Conservation (phyloP, 2,329 filamentous ascomycete species). For the Ophiostoma sp. region DNA sequence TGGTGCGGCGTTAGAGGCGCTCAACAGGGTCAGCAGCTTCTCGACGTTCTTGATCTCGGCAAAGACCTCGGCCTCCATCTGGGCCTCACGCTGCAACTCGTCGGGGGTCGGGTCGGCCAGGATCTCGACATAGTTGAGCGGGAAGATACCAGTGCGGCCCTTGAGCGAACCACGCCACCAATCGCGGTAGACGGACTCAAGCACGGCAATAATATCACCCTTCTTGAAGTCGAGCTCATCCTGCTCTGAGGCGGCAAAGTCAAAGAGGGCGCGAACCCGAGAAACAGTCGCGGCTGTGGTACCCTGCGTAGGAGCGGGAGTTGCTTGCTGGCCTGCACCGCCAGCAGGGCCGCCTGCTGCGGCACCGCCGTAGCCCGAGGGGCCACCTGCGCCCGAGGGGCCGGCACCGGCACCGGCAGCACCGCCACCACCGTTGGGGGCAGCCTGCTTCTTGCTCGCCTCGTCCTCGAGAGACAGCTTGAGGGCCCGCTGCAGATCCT, state of each 20-base stretch:
- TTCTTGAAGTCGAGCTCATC: slow-evolving; percentile 96
- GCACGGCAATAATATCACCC: slow-evolving; percentile 93
- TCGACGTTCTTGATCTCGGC: slow-evolving; percentile 65
- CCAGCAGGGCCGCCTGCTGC: slow-evolving; percentile 51
- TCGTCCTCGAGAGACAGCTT: slow-evolving; percentile 92
- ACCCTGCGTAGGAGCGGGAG: slow-evolving; percentile 56
- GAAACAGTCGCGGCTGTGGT: slow-evolving; percentile 97
- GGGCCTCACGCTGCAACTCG: slow-evolving; percentile 90
- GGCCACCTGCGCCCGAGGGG: slow-evolving; percentile 12
- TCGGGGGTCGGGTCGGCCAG: slow-evolving; percentile 90
- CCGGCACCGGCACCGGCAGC: slow-evolving; percentile 30
- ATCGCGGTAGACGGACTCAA: slow-evolving; percentile 98
- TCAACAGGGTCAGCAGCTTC: slow-evolving; percentile 81
- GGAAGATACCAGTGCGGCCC: slow-evolving; percentile 96
- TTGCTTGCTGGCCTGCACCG: not conserved
- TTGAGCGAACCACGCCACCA: slow-evolving; percentile 98
- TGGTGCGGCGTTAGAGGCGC: slow-evolving; percentile 76
- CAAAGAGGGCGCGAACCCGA: slow-evolving; percentile 86
- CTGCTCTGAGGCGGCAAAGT: slow-evolving; percentile 90
- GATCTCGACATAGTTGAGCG: slow-evolving; percentile 98
- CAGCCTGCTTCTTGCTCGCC: slow-evolving; percentile 56
- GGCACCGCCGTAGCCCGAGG: slow-evolving; percentile 40
- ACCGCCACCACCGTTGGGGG: slow-evolving; percentile 40
- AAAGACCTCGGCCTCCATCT: slow-evolving; percentile 80
- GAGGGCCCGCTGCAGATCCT: slow-evolving; percentile 94